Evolutionary conservation across 352 stramenopile genomes (phyloP), one percentile per base, ranked within the genome.

Genomic region (Pythium aphanidermatum): DNA sequence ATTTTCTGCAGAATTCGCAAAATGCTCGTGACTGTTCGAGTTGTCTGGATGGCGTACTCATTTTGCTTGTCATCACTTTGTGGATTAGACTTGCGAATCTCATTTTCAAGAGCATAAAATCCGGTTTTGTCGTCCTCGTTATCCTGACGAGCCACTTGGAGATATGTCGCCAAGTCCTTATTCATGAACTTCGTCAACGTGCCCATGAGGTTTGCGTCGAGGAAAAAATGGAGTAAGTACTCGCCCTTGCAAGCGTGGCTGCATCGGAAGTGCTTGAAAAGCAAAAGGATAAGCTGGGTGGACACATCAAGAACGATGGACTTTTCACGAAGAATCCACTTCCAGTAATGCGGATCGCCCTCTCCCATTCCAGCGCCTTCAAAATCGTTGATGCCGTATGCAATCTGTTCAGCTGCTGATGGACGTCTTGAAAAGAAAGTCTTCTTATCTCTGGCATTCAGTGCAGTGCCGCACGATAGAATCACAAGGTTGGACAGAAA

Each of bases 111-210:
- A 11, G 60, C 58, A 37, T 71, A 69, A 16, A 89, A 84, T 11
- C 80, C 76, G 8, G 55, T 65, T 17, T 74, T 74, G 0, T 35
- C 20, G 24, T 86, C 70, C 26, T 85, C 68, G 0, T 40, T 40
- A 17, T 83, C 70, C 50, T 83, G 69, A 0, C 72, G 64, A 16
- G 72, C 67, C 31, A 87, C 74, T 46, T 92, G 79, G 21, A 92
- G 57, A 46, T 89, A 92, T 27, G 76, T 86, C 11, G 61, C 59
- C 46, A 88, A 60, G 63, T 92, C 80, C 51, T 88, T 86, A 55
- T 92, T 92, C 74, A 92, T 86, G 48, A 89, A 92, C 50, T 92
- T 92, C 43, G 76, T 92, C 28, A 87, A 25, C 10, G 80, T 87
- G 35, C 60, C 63, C 21, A 89, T 51, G 26, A 89, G 32, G 41